Conservation (phyloP, 108 stramenopile genomes). For the Nannochloropsis oceanica region DNA sequence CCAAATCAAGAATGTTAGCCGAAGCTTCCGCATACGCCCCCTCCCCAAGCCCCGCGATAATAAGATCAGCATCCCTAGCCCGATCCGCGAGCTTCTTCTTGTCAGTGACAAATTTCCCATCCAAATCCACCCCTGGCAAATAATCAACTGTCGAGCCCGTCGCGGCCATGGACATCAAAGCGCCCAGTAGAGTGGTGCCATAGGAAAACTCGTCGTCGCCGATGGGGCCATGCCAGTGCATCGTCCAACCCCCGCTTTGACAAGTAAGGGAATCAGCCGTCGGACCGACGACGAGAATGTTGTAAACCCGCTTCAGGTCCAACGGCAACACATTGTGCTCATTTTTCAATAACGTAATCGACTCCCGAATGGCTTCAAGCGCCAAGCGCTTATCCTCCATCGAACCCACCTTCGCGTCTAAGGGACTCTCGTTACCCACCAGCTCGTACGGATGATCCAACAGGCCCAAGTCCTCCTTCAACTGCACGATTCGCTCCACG, state of each 20-base stretch:
- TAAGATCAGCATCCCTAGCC: conserved; percentile 33
- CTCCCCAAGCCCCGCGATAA: conserved; percentile 60
- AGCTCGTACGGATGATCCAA: conserved; percentile 42
- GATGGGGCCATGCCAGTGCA: conserved; percentile 49
- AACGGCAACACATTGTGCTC: neutral
- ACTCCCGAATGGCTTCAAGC: conserved; percentile 46
- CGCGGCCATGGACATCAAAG: conserved; percentile 7
- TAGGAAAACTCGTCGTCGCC: neutral
- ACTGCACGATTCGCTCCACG: conserved; percentile 44
- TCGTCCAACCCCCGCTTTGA: conserved; percentile 46
- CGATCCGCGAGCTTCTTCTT: neutral
- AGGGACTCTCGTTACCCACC: conserved; percentile 19
- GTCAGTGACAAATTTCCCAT: neutral
- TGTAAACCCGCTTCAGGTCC: conserved; percentile 1
- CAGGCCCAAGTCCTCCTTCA: conserved; percentile 55
- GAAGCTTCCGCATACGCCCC: conserved; percentile 61
- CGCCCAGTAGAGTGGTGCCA: conserved; percentile 12
- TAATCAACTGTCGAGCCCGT: neutral
- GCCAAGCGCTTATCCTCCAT: conserved; percentile 35
- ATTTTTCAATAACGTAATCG: conserved; percentile 53
- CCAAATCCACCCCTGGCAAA: neutral
- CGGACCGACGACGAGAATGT: conserved; percentile 58
- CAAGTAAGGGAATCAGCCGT: conserved; percentile 46
- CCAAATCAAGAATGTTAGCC: conserved; percentile 50
- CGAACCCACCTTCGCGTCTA: conserved; percentile 24